These are phyloP conservation scores for Kalaharituber pfeilii DNA, from an alignment of 2,329 filamentous ascomycete species.

Conservation along the genomic window DNA sequence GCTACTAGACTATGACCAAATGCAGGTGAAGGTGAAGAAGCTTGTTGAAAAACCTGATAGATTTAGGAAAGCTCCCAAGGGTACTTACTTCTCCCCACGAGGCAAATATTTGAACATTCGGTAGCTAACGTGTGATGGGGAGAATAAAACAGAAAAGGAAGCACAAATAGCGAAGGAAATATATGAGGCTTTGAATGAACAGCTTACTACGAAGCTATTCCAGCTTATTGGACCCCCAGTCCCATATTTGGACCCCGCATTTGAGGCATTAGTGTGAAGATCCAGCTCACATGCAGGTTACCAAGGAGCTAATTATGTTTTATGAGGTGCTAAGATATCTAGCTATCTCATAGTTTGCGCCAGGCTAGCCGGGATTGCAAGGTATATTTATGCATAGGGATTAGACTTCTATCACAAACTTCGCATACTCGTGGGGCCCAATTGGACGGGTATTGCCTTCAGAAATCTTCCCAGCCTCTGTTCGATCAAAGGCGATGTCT, in stretches of 20 bases:
- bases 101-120: background rate
- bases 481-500: conserved; percentile 52
- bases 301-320: too few species aligned
- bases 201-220: conserved; percentile 78
- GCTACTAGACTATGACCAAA: conserved; percentile 89
- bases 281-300: conserved; percentile 58
- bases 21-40: conserved; percentile 91
- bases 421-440: conserved; percentile 60
- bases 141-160: conserved; percentile 60
- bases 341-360: conserved; percentile 47
- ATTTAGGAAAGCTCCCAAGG: conserved; percentile 85
- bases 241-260: conserved; percentile 88
- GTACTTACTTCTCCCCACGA: conserved; percentile 4
- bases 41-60: conserved; percentile 97
- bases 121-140: background rate
- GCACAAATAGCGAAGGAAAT: conserved; percentile 81
- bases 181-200: conserved; percentile 95
- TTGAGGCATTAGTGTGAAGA: conserved; percentile 97
- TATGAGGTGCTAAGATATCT: background rate
- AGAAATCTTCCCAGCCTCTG: conserved; percentile 56
- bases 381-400: background rate
- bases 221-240: conserved; percentile 94
- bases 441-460: conserved; percentile 58
- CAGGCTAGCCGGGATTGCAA: too few species aligned
- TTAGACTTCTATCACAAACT: conserved; percentile 59